Base-by-base conservation (phyloP, 371 early-diverging fungal species). In the Basidiobolus meristosporus region DNA sequence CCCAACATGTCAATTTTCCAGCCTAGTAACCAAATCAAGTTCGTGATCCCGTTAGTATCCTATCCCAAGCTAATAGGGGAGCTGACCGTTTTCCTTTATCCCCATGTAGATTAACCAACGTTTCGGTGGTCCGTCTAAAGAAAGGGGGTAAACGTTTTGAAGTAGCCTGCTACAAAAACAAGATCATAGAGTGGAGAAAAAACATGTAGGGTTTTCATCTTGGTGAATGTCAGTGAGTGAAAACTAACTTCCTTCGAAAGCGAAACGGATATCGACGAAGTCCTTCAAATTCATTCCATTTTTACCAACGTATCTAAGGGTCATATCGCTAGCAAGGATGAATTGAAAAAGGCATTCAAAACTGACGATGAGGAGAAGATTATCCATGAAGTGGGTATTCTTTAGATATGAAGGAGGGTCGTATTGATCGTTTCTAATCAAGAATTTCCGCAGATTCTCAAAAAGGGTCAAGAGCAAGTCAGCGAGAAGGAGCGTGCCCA, bases 81-180 rank as follows among this genome's bases (percentile, higher is more conserved):
- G 16, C 15, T 32, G 12, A 34, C 33, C 7, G 14, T 19, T 16
- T 22, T 31, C 11, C 12, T 26, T 19, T 17, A 11, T 40, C 39
- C 2, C 12, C 14, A 19, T 6, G 32, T 46, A 79, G 79, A 42
- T 63, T 93, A 31, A 93, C 93, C 26, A 96, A 96, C 52, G 92
- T 96, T 22, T 89, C 91, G 12, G 60, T 95, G 28, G 97, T 98
- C 17, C 82, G 92, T 32, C 68, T 92, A 46, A 82, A 83, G 51
- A 93, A 91, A 62, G 92, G 91, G 19, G 98, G 98, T 31, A 92
- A 89, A 56, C 77, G 90, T 23, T 98, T 96, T 45, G 98, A 98
- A 54, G 65, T 98, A 14, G 98, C 98, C 7, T 90, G 95, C 57
- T 96, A 96, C 62, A 92, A 90, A 56, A 98, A 98, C 73, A 96